Evolutionary conservation across 2,329 filamentous ascomycete genomes (phyloP).

Genomic region (Arachnopeziza araneosa): DNA sequence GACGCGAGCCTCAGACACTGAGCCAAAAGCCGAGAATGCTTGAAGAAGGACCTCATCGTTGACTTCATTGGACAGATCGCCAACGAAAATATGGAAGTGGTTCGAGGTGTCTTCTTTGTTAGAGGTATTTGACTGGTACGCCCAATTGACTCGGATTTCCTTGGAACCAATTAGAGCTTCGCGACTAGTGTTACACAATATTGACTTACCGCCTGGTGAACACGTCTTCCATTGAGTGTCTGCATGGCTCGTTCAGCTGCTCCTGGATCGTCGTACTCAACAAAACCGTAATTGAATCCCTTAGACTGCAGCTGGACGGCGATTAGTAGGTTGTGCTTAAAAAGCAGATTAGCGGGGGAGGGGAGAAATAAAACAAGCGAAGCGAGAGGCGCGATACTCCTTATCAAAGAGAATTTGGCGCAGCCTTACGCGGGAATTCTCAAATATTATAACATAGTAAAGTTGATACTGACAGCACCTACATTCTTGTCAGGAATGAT

Average conservation of each 20-base stretch:
- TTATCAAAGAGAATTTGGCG: conserved; percentile 19
- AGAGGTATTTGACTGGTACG: conserved; percentile 90
- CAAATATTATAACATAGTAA: conserved; percentile 22
- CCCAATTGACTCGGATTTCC: conserved; percentile 99
- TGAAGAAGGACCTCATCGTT: conserved; percentile 93
- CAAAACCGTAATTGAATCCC: conserved; percentile 98
- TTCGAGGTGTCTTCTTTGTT: conserved; percentile 97
- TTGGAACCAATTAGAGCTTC: conserved; percentile 37
- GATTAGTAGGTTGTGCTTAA: conserved; percentile 27
- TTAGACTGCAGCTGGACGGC: conserved; percentile 61
- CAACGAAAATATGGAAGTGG: conserved; percentile 98
- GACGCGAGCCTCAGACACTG: conserved; percentile 92
- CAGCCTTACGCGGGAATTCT: conserved; percentile 15
- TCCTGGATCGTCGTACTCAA: conserved; percentile 97
- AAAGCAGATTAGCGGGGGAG: conserved; percentile 16
- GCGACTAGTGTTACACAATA: background rate
- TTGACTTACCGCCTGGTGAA: conserved; percentile 81
- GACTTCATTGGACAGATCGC: conserved; percentile 95
- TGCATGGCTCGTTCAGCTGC: conserved; percentile 96
- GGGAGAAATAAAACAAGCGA: conserved; percentile 1
- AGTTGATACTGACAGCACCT: conserved; percentile 45
- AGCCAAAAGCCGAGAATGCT: conserved; percentile 93
- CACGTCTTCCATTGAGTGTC: conserved; percentile 88
- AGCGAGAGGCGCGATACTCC: conserved; percentile 13
- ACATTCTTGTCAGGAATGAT: conserved; percentile 99